Evolutionary conservation across 2,329 filamentous ascomycete species (phyloP), one percentile per base, ranked within the genome.

Genomic region (Hypomyces rosellus): DNA sequence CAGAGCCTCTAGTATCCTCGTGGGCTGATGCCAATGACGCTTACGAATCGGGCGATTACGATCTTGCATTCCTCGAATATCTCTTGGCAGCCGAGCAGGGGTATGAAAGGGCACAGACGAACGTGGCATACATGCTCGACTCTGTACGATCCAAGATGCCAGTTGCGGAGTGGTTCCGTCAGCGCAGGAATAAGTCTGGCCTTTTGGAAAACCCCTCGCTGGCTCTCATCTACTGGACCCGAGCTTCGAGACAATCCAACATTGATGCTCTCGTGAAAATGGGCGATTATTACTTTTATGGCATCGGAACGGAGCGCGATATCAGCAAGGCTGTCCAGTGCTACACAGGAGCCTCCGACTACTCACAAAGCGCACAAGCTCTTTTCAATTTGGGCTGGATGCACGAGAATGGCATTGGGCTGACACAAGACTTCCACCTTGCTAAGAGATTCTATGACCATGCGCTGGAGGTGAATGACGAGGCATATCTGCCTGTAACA

Each of bases 361-460:
- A 88, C 53, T 84, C 92, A 59, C 86, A 90, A 63, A 95, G 89
- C 59, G 93, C 92, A 2, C 95, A 99, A 69, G 93, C 95, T 13
- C 82, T 96, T 51, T 99, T 90, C 81, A 97, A 99, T 61, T 75
- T 99, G 13, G 95, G 93, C 5, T 99, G 93, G 93, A 97, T 99
- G 92, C 90, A 99, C 63, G 93, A 99, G 69, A 96, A 97, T 62
- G 93, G 93, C 7, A 77, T 97, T 45, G 89, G 91, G 2, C 80
- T 97, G 16, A 86, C 88, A 49, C 93, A 99, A 65, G 93, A 99
- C 64, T 99, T 95, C 66, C 93, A 99, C 63, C 82, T 99, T 50
- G 93, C 95, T 2, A 99, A 99, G 70, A 78, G 93, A 48, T 96
- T 91, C 69, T 99, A 99, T 64, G 93, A 99, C 61, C 80, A 93